Base-by-base conservation (phyloP, 2,329 filamentous ascomycete species). In the Ceratocystis alfenasii region DNA sequence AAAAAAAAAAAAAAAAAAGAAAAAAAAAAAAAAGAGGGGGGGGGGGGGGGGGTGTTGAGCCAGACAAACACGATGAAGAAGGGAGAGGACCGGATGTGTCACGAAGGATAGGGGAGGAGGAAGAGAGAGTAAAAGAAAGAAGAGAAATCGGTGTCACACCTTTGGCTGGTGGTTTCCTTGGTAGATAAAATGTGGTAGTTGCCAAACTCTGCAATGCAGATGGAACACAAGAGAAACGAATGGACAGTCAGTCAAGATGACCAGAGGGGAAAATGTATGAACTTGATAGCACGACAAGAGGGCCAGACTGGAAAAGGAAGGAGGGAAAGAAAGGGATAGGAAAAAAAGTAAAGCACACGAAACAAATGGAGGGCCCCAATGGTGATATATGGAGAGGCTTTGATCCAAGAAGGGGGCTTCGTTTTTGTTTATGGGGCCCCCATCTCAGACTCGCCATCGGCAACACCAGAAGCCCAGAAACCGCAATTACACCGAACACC, bases 181-280 rank as follows among this genome's bases (percentile, higher is more conserved):
- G 55, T 57, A 62, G 36, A 41, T 25, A 44, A 41, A 30, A 41
- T 41, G 28, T 25, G 10, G 57, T 41, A 62, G 5, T 25, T 41
- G n/a, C 45, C 30, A 33, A 50, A 48, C 5, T 64, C 20, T 41
- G 33, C 59, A 22, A 20, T 33, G 28, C 53, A 48, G 50, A 45
- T 59, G 22, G 44, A 59, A 46, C 22, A 60, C 33, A n/a, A 59
- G 53, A 65, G 44, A 63, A 63, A 63, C 61, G 61, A 63, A 48
- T 48, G 61, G 61, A 59, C 50, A 28, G 53, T 65, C 50, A 28
- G 53, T 65, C 22, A 25, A 59, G 30, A 59, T 46, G 33, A 65
- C 53, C 63, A 65, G n/a, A 57, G 36, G 44, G 46, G 63, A 25
- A 59, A 30, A 41, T 5, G 6, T 28, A 45, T 22, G 28, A 36